A percentile compares a stretch with the other conserved stretches of the same genome.
Evolutionary conservation across 331 rosid genomes (phyloP).

Genomic region (Malus hybrid): DNA sequence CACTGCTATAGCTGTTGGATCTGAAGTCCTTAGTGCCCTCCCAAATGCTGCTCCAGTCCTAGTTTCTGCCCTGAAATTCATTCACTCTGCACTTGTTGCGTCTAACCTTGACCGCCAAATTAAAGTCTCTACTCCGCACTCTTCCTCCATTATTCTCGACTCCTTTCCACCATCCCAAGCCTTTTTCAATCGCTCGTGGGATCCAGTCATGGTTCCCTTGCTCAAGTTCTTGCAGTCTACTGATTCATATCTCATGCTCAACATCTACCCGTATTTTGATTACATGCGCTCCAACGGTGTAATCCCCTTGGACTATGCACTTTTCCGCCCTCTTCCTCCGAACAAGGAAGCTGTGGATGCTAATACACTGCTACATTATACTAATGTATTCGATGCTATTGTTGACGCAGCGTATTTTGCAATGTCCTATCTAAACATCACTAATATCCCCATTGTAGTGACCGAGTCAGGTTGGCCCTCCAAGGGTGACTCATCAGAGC

Average conservation of each 20-base stretch:
- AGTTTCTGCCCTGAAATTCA: conserved; percentile 73
- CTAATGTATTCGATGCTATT: conserved; percentile 86
- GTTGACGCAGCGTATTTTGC: conserved; percentile 93
- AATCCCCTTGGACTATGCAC: conserved; percentile 85
- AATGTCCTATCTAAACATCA: conserved; percentile 73
- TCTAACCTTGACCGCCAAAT: conserved; percentile 74
- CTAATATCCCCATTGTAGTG: conserved; percentile 67
- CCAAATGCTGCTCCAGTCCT: conserved; percentile 85
- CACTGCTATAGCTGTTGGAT: conserved; percentile 76
- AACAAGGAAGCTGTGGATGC: conserved; percentile 91
- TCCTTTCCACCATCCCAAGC: conserved; percentile 97
- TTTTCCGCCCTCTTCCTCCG: conserved; percentile 86
- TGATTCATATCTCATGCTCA: conserved; percentile 76
- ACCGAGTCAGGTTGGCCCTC: conserved; percentile 98
- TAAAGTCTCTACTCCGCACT: conserved; percentile 80
- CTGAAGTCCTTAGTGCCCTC: conserved; percentile 73
- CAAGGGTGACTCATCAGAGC: conserved; percentile 67
- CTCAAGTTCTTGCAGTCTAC: conserved; percentile 78
- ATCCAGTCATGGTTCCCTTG: conserved; percentile 75
- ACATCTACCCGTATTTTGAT: conserved; percentile 86
- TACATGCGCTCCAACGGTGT: conserved; percentile 68
- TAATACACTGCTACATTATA: conserved; percentile 84
- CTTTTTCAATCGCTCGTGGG: conserved; percentile 84
- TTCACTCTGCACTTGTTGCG: conserved; percentile 86
- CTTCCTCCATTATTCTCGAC: conserved; percentile 80